Percentiles rank a stretch among this genome's conserved stretches.
Conservation (phyloP, 2,329 filamentous ascomycete species). For the Hyphodiscus sp. region DNA sequence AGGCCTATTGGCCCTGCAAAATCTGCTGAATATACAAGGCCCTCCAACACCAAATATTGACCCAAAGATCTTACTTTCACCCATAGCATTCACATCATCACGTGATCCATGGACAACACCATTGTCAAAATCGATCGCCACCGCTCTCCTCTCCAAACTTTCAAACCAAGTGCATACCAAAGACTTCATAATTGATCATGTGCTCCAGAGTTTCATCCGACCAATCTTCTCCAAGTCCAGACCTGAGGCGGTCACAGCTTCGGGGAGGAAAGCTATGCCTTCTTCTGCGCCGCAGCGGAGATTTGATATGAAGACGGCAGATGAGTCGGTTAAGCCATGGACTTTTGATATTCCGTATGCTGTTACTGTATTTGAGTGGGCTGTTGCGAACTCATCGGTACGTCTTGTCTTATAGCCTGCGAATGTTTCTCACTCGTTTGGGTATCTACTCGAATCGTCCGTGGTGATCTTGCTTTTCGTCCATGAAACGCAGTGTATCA, state of each 20-base stretch:
- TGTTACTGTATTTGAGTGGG: conserved; percentile 56
- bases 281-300: conserved; percentile 34
- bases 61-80: conserved; percentile 26
- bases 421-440: not conserved
- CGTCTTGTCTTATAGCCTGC: conserved; percentile 21
- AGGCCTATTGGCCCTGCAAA: conserved; percentile 12
- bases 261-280: conserved; percentile 49
- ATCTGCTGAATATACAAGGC: not conserved
- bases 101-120: conserved; percentile 35
- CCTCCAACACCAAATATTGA: not conserved
- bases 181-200: conserved; percentile 43
- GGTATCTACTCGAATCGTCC: not conserved
- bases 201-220: conserved; percentile 58
- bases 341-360: conserved; percentile 47
- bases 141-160: conserved; percentile 28
- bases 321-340: conserved; percentile 50
- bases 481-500: not conserved
- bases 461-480: not conserved
- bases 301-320: conserved; percentile 32
- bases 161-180: conserved; percentile 7
- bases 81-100: conserved; percentile 31
- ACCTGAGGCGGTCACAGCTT: conserved; percentile 46
- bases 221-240: conserved; percentile 58
- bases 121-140: conserved; percentile 28
- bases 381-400: conserved; percentile 45